Percentiles rank a stretch among this genome's conserved stretches.
These are phyloP conservation scores for Nidularia pulvinata DNA, from an alignment of 768 basidiomycete species.

Conservation along the genomic window DNA sequence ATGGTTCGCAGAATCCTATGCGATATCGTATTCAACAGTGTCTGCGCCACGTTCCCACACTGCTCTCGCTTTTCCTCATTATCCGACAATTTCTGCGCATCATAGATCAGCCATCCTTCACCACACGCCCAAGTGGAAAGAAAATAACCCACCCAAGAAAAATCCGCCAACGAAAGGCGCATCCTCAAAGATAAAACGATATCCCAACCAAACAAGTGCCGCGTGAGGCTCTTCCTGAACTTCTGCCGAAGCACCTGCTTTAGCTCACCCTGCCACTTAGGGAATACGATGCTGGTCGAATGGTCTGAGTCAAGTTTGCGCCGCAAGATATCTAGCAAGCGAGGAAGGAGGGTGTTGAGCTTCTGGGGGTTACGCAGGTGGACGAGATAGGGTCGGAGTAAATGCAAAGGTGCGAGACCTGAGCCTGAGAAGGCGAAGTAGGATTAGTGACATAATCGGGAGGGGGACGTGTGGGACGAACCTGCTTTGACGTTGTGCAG, in stretches of 20 bases:
- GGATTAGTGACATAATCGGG: too few species aligned
- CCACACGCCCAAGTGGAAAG: not conserved
- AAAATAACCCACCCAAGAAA: constrained; percentile 37
- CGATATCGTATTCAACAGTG: constrained; percentile 49
- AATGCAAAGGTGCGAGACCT: constrained; percentile 45
- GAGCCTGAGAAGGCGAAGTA: constrained; percentile 16
- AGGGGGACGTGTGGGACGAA: constrained; percentile 17
- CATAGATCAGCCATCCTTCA: not conserved
- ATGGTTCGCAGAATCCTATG: constrained; percentile 52
- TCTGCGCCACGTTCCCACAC: constrained; percentile 54
- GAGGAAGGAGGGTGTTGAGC: constrained; percentile 34
- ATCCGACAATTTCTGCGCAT: constrained; percentile 43
- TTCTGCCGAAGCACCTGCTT: constrained; percentile 35
- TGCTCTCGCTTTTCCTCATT: constrained; percentile 35
- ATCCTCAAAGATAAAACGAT: constrained; percentile 51
- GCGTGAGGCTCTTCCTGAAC: constrained; percentile 50
- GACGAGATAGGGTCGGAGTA: constrained; percentile 52
- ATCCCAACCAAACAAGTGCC: constrained; percentile 66
- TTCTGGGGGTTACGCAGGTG: constrained; percentile 13
- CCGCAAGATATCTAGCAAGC: constrained; percentile 44
- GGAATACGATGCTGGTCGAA: constrained; percentile 23
- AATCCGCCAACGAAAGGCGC: constrained; percentile 52
- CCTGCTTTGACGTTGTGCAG: constrained; percentile 26
- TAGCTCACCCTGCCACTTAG: constrained; percentile 14
- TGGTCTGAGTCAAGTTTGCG: constrained; percentile 25